Evolutionary conservation across 768 basidiomycete genomes (phyloP).

Genomic region (Panellus pusillus): DNA sequence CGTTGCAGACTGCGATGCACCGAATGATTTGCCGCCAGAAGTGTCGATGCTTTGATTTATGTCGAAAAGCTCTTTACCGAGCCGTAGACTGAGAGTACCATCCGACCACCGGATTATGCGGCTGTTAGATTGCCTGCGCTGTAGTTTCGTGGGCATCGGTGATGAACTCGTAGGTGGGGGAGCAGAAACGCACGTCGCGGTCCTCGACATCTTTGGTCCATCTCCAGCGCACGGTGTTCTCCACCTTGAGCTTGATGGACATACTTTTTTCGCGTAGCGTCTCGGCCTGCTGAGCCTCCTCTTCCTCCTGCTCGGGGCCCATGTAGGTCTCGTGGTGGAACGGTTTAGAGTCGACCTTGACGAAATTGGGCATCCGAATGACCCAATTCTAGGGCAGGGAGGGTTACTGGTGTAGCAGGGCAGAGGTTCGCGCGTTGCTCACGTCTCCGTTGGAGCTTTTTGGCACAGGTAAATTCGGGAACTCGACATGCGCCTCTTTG

Average conservation of each 20-base stretch:
- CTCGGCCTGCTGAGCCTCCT: slow-evolving; percentile 55
- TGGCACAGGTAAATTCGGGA: slow-evolving; percentile 87
- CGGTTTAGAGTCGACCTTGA: slow-evolving; percentile 85
- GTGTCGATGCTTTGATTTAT: slow-evolving; percentile 78
- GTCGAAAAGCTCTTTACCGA: slow-evolving; percentile 95
- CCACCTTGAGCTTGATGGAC: slow-evolving; percentile 84
- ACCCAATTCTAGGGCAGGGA: slow-evolving; percentile 72
- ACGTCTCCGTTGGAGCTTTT: slow-evolving; percentile 82
- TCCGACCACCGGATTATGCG: slow-evolving; percentile 96
- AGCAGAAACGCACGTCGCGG: slow-evolving; percentile 61
- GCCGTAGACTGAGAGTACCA: slow-evolving; percentile 82
- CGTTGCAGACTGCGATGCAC: slow-evolving; percentile 30
- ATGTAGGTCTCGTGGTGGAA: slow-evolving; percentile 87
- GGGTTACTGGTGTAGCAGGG: slow-evolving; percentile 7
- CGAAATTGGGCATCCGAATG: slow-evolving; percentile 90
- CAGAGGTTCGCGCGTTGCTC: slow-evolving; percentile 27
- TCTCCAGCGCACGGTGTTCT: slow-evolving; percentile 94
- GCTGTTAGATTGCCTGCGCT: slow-evolving; percentile 88
- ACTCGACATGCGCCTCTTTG: slow-evolving; percentile 68
- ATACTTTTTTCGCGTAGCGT: slow-evolving; percentile 75
- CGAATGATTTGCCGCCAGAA: slow-evolving; percentile 64
- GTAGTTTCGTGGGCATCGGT: background rate
- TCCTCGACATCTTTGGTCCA: slow-evolving; percentile 82
- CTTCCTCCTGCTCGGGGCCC: slow-evolving; percentile 79
- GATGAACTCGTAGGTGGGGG: slow-evolving; percentile 7